Evolutionary conservation across 2,329 filamentous ascomycete genomes (phyloP).

Genomic region (Pseudogymnoascus sp.): DNA sequence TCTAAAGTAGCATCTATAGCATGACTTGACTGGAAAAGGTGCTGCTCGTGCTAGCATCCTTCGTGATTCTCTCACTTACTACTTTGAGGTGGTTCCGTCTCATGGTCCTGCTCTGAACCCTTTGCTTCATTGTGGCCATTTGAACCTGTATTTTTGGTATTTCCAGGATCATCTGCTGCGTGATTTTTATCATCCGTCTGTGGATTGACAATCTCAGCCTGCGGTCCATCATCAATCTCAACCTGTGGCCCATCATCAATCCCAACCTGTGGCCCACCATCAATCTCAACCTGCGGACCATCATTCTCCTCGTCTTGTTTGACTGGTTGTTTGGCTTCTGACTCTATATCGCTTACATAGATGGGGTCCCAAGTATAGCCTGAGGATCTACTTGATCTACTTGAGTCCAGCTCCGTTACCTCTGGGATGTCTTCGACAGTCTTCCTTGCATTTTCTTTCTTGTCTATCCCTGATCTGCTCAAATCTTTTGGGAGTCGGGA

Average conservation of each 20-base stretch:
- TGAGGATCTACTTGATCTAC: neutral
- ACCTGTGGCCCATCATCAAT: neutral
- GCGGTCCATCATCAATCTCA: neutral
- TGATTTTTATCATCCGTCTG: neutral
- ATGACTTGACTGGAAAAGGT: neutral
- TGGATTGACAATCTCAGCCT: neutral
- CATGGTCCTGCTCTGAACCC: neutral
- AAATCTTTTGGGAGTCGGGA: neutral
- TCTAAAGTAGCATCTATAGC: neutral
- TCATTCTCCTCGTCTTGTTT: neutral
- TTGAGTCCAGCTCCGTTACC: neutral
- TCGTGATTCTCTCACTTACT: neutral
- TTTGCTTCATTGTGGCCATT: neutral
- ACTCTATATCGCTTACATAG: neutral
- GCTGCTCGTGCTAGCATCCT: neutral
- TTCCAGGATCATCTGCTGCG: neutral
- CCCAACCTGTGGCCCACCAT: neutral
- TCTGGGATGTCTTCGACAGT: neutral
- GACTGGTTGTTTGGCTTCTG: neutral
- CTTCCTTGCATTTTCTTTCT: neutral
- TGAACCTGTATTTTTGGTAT: neutral
- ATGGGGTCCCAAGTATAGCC: neutral
- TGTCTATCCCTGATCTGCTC: neutral
- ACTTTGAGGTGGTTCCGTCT: neutral
- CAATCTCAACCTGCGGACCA: neutral